A percentile compares a stretch with the other conserved stretches of the same genome.
Evolutionary conservation across 2,329 filamentous ascomycete genomes (phyloP).

Genomic region (Exophiala aquamarina): DNA sequence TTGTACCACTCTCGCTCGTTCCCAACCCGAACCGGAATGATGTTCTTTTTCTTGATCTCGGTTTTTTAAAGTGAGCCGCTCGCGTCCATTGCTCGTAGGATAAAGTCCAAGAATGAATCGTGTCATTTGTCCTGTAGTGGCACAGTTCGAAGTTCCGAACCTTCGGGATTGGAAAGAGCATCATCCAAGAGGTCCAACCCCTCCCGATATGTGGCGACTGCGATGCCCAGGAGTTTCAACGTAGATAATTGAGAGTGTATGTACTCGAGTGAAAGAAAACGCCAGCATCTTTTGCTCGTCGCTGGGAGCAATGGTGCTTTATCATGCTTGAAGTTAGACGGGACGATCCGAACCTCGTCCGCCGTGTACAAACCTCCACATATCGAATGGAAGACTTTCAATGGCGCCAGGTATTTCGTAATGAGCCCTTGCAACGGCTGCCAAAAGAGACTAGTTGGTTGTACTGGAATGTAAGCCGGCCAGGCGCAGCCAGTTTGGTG

Average conservation of each 20-base stretch:
- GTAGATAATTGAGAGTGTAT: neutral
- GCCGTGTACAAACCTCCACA: neutral
- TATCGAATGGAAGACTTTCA: slow-evolving; percentile 3
- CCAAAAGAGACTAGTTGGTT: slow-evolving; percentile 3
- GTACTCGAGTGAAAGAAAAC: slow-evolving; percentile 4
- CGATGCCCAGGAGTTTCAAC: slow-evolving; percentile 2
- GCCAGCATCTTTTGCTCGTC: neutral
- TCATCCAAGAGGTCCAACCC: slow-evolving; percentile 2
- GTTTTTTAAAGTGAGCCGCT: neutral
- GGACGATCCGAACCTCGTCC: neutral
- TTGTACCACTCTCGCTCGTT: slow-evolving; percentile 1
- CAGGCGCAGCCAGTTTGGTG: too few species aligned
- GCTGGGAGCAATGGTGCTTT: slow-evolving; percentile 3
- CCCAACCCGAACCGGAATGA: slow-evolving; percentile 2
- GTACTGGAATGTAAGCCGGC: neutral
- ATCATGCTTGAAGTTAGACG: slow-evolving; percentile 3
- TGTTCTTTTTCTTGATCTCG: neutral
- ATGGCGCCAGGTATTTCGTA: neutral
- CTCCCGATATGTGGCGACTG: neutral
- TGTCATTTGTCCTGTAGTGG: slow-evolving; percentile 5
- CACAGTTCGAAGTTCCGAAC: neutral
- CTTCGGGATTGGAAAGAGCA: neutral
- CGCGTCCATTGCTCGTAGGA: neutral
- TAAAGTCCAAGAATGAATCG: slow-evolving; percentile 4
- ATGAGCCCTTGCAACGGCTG: slow-evolving; percentile 1